Conservation (phyloP, 2,329 filamentous ascomycete genomes). For the Atkinsonella texensis region DNA sequence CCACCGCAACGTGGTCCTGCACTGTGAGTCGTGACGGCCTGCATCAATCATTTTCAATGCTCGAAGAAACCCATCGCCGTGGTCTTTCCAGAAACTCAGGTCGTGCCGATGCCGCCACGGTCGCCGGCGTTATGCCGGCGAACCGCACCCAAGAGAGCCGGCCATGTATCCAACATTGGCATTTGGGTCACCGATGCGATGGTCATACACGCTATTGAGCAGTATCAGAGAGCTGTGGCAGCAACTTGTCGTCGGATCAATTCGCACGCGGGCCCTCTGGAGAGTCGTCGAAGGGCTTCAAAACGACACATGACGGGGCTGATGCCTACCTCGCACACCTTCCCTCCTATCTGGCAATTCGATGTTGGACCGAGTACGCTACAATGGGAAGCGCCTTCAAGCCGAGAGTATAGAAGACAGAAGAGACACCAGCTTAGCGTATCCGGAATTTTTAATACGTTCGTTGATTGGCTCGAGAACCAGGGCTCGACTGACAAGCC, state of each 20-base stretch:
- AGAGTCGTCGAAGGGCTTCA: constrained; percentile 39
- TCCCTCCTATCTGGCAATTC: constrained; percentile 34
- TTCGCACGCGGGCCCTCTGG: constrained; percentile 41
- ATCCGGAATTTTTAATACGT: constrained; percentile 14
- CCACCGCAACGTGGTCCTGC: not conserved
- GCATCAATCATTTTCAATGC: not conserved
- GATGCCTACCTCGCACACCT: constrained; percentile 25
- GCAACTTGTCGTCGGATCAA: constrained; percentile 19
- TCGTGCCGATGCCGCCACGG: constrained; percentile 19
- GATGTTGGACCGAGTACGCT: constrained; percentile 33
- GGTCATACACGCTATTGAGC: constrained; percentile 21
- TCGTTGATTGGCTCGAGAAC: constrained; percentile 18
- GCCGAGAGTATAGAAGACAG: constrained; percentile 15
- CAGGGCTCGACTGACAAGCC: constrained; percentile 10
- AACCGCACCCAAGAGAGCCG: constrained; percentile 10
- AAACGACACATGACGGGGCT: constrained; percentile 42
- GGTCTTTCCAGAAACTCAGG: not conserved
- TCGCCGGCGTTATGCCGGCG: constrained; percentile 16
- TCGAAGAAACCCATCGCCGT: not conserved
- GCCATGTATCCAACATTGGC: constrained; percentile 11
- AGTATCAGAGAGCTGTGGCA: constrained; percentile 13
- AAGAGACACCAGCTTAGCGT: constrained; percentile 12
- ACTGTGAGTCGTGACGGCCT: not conserved
- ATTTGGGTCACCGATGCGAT: constrained; percentile 22
- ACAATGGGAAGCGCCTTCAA: constrained; percentile 39